These are phyloP conservation scores for Globisporangium middletonii DNA, from an alignment of 352 stramenopile genomes.

Conservation along the genomic window DNA sequence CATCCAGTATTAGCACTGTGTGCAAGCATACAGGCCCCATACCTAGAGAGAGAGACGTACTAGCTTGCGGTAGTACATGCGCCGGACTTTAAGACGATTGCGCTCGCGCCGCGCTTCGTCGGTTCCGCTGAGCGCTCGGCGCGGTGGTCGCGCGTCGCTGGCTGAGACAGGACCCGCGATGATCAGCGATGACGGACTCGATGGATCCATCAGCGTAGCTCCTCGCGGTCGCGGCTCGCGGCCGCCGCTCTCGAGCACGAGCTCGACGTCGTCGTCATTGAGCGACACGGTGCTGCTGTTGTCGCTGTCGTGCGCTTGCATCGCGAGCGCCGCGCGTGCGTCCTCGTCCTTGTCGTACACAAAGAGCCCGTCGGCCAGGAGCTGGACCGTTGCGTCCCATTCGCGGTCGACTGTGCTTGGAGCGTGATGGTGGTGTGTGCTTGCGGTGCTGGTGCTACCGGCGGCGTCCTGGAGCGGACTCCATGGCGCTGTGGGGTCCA, in stretches of 20 bases:
- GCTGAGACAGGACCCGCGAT: too few relatives aligned
- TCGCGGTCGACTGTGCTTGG: not conserved
- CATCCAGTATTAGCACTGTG: not conserved
- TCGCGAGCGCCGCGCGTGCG: not conserved
- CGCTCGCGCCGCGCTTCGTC: constrained; percentile 11
- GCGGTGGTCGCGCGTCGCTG: not conserved
- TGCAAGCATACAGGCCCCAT: not conserved
- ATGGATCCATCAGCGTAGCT: too few relatives aligned
- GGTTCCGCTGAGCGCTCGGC: not conserved
- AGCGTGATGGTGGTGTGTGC: not conserved
- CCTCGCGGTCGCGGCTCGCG: not conserved
- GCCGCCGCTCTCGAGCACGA: not conserved
- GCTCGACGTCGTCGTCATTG: constrained; percentile 1
- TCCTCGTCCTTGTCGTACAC: not conserved
- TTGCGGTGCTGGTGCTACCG: too few relatives aligned
- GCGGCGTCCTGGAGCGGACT: too few relatives aligned
- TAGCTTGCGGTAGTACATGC: constrained; percentile 16
- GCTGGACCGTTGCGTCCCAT: constrained; percentile 5
- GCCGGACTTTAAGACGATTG: constrained; percentile 14
- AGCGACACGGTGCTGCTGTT: not conserved
- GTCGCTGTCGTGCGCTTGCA: not conserved
- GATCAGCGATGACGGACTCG: too few relatives aligned
- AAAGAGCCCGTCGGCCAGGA: constrained; percentile 1
- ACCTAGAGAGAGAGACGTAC: constrained; percentile 1
- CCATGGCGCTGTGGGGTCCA: constrained; percentile 1